Percentiles rank a stretch among this genome's conserved stretches.
Evolutionary conservation across 441 rosid genomes (phyloP).

Genomic region (Adansonia grandidieri): DNA sequence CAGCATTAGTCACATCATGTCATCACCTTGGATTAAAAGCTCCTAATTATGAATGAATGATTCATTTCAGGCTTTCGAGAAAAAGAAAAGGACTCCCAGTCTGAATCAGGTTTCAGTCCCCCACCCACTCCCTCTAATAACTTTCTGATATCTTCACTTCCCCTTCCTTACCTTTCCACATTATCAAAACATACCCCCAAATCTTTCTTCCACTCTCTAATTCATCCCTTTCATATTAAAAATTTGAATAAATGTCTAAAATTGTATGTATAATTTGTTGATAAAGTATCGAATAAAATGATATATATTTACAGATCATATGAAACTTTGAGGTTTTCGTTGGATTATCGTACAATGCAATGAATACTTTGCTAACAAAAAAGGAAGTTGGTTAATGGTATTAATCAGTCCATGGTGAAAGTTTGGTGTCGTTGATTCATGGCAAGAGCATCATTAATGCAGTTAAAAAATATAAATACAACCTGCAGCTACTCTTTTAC

Average conservation of each 20-base stretch:
- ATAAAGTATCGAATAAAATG: neutral
- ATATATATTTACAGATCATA: neutral
- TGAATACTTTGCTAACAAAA: neutral
- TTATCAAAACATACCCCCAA: neutral
- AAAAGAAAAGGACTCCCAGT: neutral
- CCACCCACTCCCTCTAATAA: no score
- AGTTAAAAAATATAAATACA: neutral
- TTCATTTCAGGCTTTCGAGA: slow-evolving; percentile 9
- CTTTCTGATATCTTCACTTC: neutral
- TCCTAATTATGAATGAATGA: slow-evolving; percentile 25
- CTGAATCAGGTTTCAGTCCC: no score
- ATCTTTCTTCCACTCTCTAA: neutral
- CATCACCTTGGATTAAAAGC: slow-evolving; percentile 28
- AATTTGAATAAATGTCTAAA: neutral
- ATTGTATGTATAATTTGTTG: neutral
- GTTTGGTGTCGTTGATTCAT: neutral
- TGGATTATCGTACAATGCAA: neutral
- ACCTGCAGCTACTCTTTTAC: neutral
- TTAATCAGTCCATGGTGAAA: neutral
- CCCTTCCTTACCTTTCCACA: neutral
- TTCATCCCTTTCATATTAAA: slow-evolving; percentile 1
- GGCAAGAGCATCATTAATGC: slow-evolving; percentile 11
- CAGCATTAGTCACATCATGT: slow-evolving; percentile 19
- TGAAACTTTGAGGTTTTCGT: neutral
- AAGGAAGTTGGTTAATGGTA: neutral